A percentile compares a stretch with the other conserved stretches of the same genome.
phyloP scores from a whole-genome alignment of 495 filamentous ascomycete genomes.

The Astrothelium macrocarpum region DNA sequence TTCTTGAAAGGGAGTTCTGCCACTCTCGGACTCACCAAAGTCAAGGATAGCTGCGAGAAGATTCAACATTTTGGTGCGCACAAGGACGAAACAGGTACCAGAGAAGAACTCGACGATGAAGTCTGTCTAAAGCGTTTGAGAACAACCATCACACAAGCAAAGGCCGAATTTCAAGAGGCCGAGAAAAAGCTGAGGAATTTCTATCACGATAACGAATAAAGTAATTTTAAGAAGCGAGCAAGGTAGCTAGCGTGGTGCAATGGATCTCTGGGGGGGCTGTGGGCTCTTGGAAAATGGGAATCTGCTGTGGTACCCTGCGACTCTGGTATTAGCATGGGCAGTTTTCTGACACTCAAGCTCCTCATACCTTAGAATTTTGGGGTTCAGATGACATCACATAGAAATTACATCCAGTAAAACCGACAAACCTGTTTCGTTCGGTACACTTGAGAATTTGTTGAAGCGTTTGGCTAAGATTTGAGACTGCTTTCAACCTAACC shows the following conservation, averaged over 20 bases:
- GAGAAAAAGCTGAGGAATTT: conserved; percentile 62
- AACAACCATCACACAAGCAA: conserved; percentile 58
- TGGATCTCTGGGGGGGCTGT: not conserved
- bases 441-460: too few relatives aligned
- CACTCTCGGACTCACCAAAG: conserved; percentile 83
- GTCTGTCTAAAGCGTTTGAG: conserved; percentile 58
- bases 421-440: too few relatives aligned
- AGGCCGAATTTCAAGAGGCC: conserved; percentile 67
- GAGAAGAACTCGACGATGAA: conserved; percentile 50
- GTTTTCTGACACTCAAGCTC: not conserved
- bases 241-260: not conserved
- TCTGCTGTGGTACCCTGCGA: not conserved
- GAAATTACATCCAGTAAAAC: too few relatives aligned
- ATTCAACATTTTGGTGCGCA: conserved; percentile 84
- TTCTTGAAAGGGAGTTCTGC: conserved; percentile 98
- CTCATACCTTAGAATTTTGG: too few relatives aligned
- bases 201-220: conserved; percentile 41
- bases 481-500: too few relatives aligned
- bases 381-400: too few relatives aligned
- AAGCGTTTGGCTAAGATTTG: too few relatives aligned
- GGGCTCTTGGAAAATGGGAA: not conserved
- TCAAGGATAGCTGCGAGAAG: conserved; percentile 89
- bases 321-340: not conserved
- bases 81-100: conserved; percentile 65
- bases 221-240: not conserved